Evolutionary conservation across 2,329 filamentous ascomycete genomes (phyloP), one percentile per base, ranked within the genome.

Genomic region (Didymella exigua): DNA sequence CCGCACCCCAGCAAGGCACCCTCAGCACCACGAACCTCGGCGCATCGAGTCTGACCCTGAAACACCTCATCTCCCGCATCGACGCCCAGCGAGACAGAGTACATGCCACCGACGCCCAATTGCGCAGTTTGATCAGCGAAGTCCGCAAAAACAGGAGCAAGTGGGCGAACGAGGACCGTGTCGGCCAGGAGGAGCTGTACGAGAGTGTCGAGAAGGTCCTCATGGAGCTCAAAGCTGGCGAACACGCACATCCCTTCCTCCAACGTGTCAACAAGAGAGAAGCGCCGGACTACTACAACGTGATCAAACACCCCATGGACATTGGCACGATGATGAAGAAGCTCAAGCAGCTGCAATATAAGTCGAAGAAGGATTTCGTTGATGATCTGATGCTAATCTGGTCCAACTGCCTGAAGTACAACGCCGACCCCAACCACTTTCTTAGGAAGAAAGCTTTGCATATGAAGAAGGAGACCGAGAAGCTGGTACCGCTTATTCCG

Each of bases 301-400:
- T 95, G 60, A 97, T 98, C 77, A 97, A 96, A 77, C 89, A 93
- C 41, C 95, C 95, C 2, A 99, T 99, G 95, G 95, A 99, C 73
- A 86, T 99, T 53, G 95, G 95, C 31, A 89, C 88, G 42, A 98
- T 99, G 92, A 96, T 96, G 59, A 99, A 99, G 79, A 99, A 98
- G 79, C 85, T 99, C 89, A 86, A 88, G 86, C 74, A 76, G 52
- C 69, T 81, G 21, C 70, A 74, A n/a, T 82, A 82, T 72, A 81
- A 80, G 66, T 81, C 78, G 27, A 99, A 99, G 78, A 86, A 90
- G 58, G 95, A 99, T 21, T 99, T 99, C 63, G 92, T 98, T 23
- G 85, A 89, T 27, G 95, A 99, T 72, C 82, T 99, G 9, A 93
- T 96, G 72, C 79, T 98, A 45, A 98, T 99, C 47, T 99, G 95